A percentile compares a stretch with the other conserved stretches of the same genome.
Evolutionary conservation across 129 eudicot species (phyloP).

Genomic region (Artemisia argyi): DNA sequence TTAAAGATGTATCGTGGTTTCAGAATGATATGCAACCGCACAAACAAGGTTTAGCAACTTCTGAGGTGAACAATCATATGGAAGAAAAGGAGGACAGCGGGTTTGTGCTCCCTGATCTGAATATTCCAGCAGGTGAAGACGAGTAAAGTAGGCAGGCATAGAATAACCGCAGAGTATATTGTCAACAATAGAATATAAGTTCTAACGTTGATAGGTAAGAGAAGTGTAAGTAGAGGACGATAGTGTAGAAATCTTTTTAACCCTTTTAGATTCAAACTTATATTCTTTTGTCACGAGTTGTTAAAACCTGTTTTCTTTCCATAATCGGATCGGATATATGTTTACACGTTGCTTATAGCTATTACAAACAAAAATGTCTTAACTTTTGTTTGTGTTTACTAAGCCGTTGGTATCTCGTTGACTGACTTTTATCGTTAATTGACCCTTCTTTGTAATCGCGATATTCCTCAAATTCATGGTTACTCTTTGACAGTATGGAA

Average conservation of each 20-base stretch:
- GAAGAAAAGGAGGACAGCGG: conserved; percentile 13
- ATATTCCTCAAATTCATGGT: background rate
- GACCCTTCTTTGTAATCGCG: background rate
- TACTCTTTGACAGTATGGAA: background rate
- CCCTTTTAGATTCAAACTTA: conserved; percentile 21
- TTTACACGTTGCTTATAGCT: conserved; percentile 4
- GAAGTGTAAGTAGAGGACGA: conserved; percentile 34
- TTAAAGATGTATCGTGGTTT: background rate
- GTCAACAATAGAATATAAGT: conserved; percentile 40
- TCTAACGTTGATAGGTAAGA: conserved; percentile 36
- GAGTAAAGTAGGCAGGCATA: conserved; percentile 30
- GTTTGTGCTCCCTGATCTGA: conserved; percentile 39
- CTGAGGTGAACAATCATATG: background rate
- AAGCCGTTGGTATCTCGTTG: background rate
- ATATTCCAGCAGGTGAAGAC: conserved; percentile 34
- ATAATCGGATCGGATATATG: background rate
- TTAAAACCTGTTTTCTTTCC: background rate
- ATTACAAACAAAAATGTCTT: background rate
- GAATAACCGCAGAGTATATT: conserved; percentile 32
- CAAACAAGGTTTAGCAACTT: background rate
- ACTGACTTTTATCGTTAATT: background rate
- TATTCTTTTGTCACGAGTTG: conserved; percentile 24
- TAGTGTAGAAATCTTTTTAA: conserved; percentile 33
- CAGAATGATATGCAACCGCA: conserved; percentile 25
- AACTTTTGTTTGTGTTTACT: background rate